A percentile compares a stretch with the other conserved stretches of the same genome.
These are phyloP conservation scores for Trichoderma koningiopsis DNA, from an alignment of 2,329 filamentous ascomycete genomes.

Conservation along the genomic window DNA sequence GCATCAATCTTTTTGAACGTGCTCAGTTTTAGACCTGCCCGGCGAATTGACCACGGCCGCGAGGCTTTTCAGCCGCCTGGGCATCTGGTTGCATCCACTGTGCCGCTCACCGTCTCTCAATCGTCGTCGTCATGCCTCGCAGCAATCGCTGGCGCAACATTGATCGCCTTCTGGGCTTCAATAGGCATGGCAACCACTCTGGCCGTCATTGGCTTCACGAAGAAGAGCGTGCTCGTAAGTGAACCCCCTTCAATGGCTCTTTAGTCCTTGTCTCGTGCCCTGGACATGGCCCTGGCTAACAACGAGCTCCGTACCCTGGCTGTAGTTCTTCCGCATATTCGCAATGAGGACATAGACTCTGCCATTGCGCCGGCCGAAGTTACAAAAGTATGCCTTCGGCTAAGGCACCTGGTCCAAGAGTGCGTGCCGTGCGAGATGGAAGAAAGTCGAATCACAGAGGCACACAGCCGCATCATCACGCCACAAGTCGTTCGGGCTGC, in stretches of 20 bases:
- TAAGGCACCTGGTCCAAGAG: slow-evolving; percentile 89
- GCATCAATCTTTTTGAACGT: background rate
- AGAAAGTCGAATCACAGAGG: slow-evolving; percentile 69
- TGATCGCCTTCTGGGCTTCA: slow-evolving; percentile 37
- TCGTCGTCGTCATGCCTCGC: slow-evolving; percentile 23
- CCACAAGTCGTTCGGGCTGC: slow-evolving; percentile 76
- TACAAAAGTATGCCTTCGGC: slow-evolving; percentile 83
- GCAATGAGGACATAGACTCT: slow-evolving; percentile 60
- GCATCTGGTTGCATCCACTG: background rate
- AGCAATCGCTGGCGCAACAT: slow-evolving; percentile 36
- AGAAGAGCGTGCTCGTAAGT: slow-evolving; percentile 50
- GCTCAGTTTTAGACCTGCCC: background rate
- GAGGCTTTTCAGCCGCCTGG: slow-evolving; percentile 1
- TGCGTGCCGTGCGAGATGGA: slow-evolving; percentile 90
- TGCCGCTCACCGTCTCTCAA: slow-evolving; percentile 11
- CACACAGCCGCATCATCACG: slow-evolving; percentile 87
- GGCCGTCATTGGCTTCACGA: slow-evolving; percentile 45
- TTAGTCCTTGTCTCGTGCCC: background rate
- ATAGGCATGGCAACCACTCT: slow-evolving; percentile 29
- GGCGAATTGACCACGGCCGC: background rate
- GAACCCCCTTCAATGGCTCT: background rate
- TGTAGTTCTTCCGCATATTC: slow-evolving; percentile 67
- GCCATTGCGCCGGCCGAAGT: slow-evolving; percentile 77
- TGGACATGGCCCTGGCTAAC: slow-evolving; percentile 5
- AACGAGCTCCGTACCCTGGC: background rate